Conservation (phyloP, 306 rosid genomes). For the Medicago truncatula region MtrunA17r5.0-ANR NC_053047.1:3436001-3436500, state of each 20-base stretch:
- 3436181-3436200: constrained; percentile 66
- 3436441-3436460: constrained; percentile 63
- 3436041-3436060: constrained; percentile 69
- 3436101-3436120: constrained; percentile 58
- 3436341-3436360: constrained; percentile 67
- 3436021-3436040: constrained; percentile 51
- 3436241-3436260: constrained; percentile 68
- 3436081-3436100: constrained; percentile 59
- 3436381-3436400: constrained; percentile 62
- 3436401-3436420: constrained; percentile 67
- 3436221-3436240: constrained; percentile 66
- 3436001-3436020: constrained; percentile 49
- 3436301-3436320: constrained; percentile 65
- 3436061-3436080: constrained; percentile 64
- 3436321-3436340: constrained; percentile 53
- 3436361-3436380: constrained; percentile 62
- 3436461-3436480: constrained; percentile 65
- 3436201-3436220: constrained; percentile 57
- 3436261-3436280: constrained; percentile 62
- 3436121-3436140: constrained; percentile 56
- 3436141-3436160: constrained; percentile 61
- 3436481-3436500: constrained; percentile 66
- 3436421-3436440: constrained; percentile 54
- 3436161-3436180: constrained; percentile 66
- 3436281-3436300: constrained; percentile 50